A percentile compares a stretch with the other conserved stretches of the same genome.
phyloP scores from a whole-genome alignment of 2,329 filamentous ascomycete species.

The Bipolaris zeicola region DNA sequence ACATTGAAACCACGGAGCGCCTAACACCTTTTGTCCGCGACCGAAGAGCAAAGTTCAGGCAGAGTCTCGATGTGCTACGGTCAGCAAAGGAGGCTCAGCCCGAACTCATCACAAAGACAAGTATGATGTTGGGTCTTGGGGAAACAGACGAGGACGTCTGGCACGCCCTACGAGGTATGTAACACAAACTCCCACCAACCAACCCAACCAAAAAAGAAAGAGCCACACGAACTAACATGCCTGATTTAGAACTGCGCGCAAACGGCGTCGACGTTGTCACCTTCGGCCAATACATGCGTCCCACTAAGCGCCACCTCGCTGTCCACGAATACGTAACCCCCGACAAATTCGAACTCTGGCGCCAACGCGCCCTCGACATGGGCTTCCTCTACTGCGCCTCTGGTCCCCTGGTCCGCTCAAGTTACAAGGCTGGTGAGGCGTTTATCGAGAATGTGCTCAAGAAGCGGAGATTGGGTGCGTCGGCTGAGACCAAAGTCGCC shows the following conservation, averaged over 20 bases:
- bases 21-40: constrained; percentile 90
- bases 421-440: constrained; percentile 96
- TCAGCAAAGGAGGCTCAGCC: constrained; percentile 79
- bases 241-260: constrained; percentile 70
- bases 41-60: constrained; percentile 84
- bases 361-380: constrained; percentile 85
- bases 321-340: constrained; percentile 95
- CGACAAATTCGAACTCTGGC: constrained; percentile 89
- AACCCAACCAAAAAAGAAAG: background rate
- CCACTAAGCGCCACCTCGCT: constrained; percentile 96
- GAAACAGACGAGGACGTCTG: constrained; percentile 88
- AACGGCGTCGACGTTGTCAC: constrained; percentile 91
- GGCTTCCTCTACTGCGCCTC: constrained; percentile 97
- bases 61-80: constrained; percentile 78
- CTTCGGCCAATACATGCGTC: constrained; percentile 99
- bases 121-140: constrained; percentile 92
- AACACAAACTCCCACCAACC: background rate
- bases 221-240: constrained; percentile 8
- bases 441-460: constrained; percentile 98
- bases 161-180: constrained; percentile 71
- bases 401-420: constrained; percentile 89
- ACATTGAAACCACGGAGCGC: constrained; percentile 91
- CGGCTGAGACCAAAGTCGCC: constrained; percentile 16
- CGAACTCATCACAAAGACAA: constrained; percentile 95
- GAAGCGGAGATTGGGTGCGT: constrained; percentile 58